Conservation (phyloP, 352 stramenopile species). For the Phytopythium helicoides region DNA sequence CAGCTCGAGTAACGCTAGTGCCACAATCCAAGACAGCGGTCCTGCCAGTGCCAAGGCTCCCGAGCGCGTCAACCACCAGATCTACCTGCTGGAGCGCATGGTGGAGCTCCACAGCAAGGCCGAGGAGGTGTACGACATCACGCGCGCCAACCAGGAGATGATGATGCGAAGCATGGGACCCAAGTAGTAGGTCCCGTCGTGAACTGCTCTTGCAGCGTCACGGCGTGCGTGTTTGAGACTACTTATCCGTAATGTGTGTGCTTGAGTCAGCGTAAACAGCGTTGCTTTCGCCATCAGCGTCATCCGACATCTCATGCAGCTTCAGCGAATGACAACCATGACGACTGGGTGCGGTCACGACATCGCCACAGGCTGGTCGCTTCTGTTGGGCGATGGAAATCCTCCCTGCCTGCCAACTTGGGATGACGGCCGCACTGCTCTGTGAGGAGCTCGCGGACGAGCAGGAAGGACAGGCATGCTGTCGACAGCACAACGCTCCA, state of each 20-base stretch:
- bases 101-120: slow-evolving; percentile 32
- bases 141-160: slow-evolving; percentile 42
- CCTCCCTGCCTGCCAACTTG: too few species aligned
- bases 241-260: background rate
- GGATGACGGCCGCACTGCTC: too few species aligned
- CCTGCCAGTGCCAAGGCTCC: background rate
- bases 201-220: background rate
- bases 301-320: too few species aligned
- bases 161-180: slow-evolving; percentile 20
- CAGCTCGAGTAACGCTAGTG: background rate
- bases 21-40: background rate
- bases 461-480: too few species aligned
- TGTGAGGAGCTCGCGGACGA: too few species aligned
- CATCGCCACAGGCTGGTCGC: too few species aligned
- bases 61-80: slow-evolving; percentile 7
- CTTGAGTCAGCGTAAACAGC: background rate
- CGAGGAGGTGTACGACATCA: slow-evolving; percentile 39
- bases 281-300: too few species aligned
- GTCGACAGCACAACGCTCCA: too few species aligned
- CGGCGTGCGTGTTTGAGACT: background rate
- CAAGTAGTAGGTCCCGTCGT: background rate
- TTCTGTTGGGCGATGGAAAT: too few species aligned
- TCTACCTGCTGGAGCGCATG: slow-evolving; percentile 27
- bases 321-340: too few species aligned
- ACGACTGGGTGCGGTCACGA: too few species aligned